Evolutionary conservation across 2,329 filamentous ascomycete genomes (phyloP).

Genomic region (Talaromyces sp.): DNA sequence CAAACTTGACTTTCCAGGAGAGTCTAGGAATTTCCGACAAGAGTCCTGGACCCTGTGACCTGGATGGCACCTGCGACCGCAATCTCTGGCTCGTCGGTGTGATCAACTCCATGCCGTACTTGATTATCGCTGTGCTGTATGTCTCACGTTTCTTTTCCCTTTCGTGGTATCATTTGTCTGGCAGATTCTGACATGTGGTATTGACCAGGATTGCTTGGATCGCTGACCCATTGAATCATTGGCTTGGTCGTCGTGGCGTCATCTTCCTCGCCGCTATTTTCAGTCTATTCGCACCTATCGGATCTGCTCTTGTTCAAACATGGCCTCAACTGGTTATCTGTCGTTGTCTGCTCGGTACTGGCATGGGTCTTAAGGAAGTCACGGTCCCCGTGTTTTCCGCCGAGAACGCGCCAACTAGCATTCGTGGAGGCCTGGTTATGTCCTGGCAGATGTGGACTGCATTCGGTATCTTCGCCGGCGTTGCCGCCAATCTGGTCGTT

Average conservation of each 20-base stretch:
- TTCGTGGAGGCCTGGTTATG: conserved; percentile 55
- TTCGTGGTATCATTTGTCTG: background rate
- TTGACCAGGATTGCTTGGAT: conserved; percentile 52
- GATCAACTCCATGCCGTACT: conserved; percentile 51
- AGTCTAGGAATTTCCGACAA: conserved; percentile 43
- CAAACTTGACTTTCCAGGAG: conserved; percentile 48
- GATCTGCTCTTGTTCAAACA: conserved; percentile 54
- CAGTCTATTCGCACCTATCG: conserved; percentile 63
- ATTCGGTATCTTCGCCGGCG: conserved; percentile 63
- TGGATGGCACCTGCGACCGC: conserved; percentile 23
- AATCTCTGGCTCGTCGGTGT: conserved; percentile 61
- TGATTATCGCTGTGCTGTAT: conserved; percentile 38
- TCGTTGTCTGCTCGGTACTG: conserved; percentile 56
- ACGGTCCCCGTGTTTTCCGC: conserved; percentile 54
- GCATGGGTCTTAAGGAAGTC: conserved; percentile 57
- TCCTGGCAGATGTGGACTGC: conserved; percentile 52
- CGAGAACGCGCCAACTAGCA: conserved; percentile 51
- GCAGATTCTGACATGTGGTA: conserved; percentile 10
- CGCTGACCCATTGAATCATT: conserved; percentile 60
- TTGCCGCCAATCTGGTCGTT: conserved; percentile 60
- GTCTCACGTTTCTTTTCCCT: background rate
- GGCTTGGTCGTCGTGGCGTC: conserved; percentile 57
- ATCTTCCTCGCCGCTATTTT: conserved; percentile 62
- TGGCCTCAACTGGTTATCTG: conserved; percentile 55
- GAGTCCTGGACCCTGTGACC: conserved; percentile 26